phyloP scores from a whole-genome alignment of 2,329 filamentous ascomycete genomes.

The Neonectria hederae region DNA sequence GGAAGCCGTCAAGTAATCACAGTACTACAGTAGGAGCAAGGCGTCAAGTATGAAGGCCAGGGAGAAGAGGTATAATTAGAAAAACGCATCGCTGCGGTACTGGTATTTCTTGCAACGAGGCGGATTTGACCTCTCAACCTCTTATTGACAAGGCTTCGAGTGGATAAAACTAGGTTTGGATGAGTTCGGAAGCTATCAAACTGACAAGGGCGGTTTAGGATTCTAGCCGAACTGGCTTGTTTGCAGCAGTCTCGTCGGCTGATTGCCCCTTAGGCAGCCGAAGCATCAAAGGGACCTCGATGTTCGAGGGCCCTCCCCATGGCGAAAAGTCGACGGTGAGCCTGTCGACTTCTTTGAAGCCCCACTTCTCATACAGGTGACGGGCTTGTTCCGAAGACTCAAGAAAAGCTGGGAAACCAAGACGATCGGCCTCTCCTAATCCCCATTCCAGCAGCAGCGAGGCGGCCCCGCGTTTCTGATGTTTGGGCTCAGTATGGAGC shows the following conservation, averaged over 20 bases:
- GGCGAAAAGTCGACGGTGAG: constrained; percentile 41
- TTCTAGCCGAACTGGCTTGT: not conserved
- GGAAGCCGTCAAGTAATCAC: not conserved
- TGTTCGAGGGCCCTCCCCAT: constrained; percentile 42
- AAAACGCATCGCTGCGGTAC: not conserved
- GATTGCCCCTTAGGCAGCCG: constrained; percentile 22
- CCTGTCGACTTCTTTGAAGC: constrained; percentile 46
- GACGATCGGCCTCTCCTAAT: constrained; percentile 48
- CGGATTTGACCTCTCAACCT: not conserved
- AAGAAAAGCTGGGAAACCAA: constrained; percentile 49
- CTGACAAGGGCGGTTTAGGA: not conserved
- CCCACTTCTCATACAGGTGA: constrained; percentile 48
- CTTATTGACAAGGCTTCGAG: not conserved
- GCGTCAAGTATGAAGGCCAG: not conserved
- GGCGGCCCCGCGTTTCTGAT: constrained; percentile 49
- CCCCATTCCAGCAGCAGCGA: constrained; percentile 48
- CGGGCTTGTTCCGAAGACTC: constrained; percentile 48
- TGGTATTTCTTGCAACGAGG: not conserved
- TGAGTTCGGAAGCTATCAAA: not conserved
- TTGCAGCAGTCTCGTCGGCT: not conserved
- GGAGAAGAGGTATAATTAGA: not conserved
- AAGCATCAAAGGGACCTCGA: constrained; percentile 39
- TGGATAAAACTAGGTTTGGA: not conserved
- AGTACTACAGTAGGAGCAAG: not conserved
- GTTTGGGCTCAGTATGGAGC: constrained; percentile 50